Evolutionary conservation across 176 grass and related monocot genomes (phyloP).

Genomic region (Poa annua): DNA sequence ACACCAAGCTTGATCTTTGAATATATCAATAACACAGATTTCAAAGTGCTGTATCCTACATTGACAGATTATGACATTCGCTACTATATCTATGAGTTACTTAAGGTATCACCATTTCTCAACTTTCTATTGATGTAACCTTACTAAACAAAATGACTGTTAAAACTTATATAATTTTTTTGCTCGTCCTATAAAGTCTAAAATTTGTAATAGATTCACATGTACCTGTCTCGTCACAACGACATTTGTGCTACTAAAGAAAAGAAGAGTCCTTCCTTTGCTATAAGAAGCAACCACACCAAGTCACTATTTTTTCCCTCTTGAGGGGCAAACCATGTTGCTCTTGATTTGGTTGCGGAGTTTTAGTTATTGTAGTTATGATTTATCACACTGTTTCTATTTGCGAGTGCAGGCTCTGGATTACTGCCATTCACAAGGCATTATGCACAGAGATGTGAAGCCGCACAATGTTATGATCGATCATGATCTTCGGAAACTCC

Average conservation of each 20-base stretch:
- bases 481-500: slow-evolving; percentile 69
- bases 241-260: slow-evolving; percentile 7
- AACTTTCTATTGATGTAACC: slow-evolving; percentile 29
- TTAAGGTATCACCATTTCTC: slow-evolving; percentile 61
- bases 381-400: slow-evolving; percentile 13
- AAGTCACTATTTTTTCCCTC: neutral
- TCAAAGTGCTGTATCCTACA: slow-evolving; percentile 92
- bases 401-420: slow-evolving; percentile 57
- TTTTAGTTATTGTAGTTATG: neutral
- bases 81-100: slow-evolving; percentile 95
- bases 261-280: neutral
- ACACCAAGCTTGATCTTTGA: slow-evolving; percentile 98
- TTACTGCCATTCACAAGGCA: slow-evolving; percentile 74
- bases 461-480: slow-evolving; percentile 88
- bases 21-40: slow-evolving; percentile 97
- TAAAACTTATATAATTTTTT: neutral
- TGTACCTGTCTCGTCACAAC: neutral
- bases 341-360: neutral
- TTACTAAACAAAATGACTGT: neutral
- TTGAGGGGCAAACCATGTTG: slow-evolving; percentile 11
- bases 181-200: slow-evolving; percentile 1
- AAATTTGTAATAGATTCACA: neutral
- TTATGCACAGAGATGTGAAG: slow-evolving; percentile 80
- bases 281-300: neutral
- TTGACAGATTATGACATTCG: slow-evolving; percentile 99